Percentiles rank a stretch among this genome's conserved stretches.
Evolutionary conservation across 2,329 filamentous ascomycete species (phyloP).

Genomic region (Aspergillus hiratsukae): DNA sequence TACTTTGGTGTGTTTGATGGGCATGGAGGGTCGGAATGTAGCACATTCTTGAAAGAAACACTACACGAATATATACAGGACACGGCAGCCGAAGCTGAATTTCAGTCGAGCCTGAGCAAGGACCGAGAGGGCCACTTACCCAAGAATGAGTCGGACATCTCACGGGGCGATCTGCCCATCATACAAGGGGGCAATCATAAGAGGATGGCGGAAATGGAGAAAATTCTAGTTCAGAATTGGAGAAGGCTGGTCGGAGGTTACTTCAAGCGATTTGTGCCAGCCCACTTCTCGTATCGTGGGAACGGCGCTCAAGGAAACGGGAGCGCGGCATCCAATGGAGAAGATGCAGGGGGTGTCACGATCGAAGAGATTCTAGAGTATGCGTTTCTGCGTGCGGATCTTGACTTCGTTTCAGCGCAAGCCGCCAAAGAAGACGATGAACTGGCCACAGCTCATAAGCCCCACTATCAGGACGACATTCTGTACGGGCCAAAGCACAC

Average conservation of each 20-base stretch:
- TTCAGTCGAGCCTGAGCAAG: slow-evolving; percentile 67
- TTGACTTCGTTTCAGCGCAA: slow-evolving; percentile 90
- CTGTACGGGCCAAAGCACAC: slow-evolving; percentile 59
- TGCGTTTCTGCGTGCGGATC: slow-evolving; percentile 86
- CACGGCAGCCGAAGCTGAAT: slow-evolving; percentile 68
- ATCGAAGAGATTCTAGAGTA: slow-evolving; percentile 68
- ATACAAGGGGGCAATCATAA: slow-evolving; percentile 52
- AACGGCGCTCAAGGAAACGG: slow-evolving; percentile 18
- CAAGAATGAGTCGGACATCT: slow-evolving; percentile 9
- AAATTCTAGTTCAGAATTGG: slow-evolving; percentile 69
- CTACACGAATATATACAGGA: slow-evolving; percentile 87
- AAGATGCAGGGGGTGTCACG: slow-evolving; percentile 27
- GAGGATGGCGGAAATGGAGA: slow-evolving; percentile 66
- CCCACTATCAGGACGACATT: slow-evolving; percentile 80
- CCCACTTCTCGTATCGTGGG: slow-evolving; percentile 60
- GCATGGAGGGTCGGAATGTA: slow-evolving; percentile 86
- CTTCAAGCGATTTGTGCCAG: slow-evolving; percentile 82
- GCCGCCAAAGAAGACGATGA: slow-evolving; percentile 75
- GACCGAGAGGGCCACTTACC: slow-evolving; percentile 13
- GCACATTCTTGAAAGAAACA: slow-evolving; percentile 76
- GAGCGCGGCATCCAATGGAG: slow-evolving; percentile 28
- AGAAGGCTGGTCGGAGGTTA: slow-evolving; percentile 85
- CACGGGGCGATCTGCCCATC: slow-evolving; percentile 40
- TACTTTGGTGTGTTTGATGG: slow-evolving; percentile 98
- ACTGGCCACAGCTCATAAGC: slow-evolving; percentile 64